phyloP scores from a whole-genome alignment of 1,284 basidiomycete species.

The Ceratobasidium theobromae region DNA sequence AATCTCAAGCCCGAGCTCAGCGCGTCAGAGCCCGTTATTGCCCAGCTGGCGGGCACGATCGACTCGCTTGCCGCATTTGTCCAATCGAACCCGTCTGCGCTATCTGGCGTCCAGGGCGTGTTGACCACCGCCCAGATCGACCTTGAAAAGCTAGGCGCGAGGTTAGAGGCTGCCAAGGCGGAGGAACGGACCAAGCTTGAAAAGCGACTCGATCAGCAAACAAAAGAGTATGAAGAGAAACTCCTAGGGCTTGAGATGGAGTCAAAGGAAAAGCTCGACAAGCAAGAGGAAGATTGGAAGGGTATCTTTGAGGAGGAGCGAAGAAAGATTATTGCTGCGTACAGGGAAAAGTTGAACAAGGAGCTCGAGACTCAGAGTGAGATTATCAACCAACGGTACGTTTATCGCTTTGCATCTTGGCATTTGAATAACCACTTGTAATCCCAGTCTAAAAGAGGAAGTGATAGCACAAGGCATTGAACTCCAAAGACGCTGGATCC shows the following conservation, averaged over 20 bases:
- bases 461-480: constrained; percentile 97
- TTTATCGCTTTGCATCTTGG: neutral
- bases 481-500: constrained; percentile 94
- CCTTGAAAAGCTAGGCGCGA: constrained; percentile 73
- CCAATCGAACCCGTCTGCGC: constrained; percentile 65
- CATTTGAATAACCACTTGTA: neutral
- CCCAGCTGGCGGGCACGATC: constrained; percentile 90
- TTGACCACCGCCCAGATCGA: constrained; percentile 80
- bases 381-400: constrained; percentile 90
- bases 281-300: constrained; percentile 85
- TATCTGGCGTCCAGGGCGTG: constrained; percentile 64
- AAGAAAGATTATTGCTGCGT: constrained; percentile 70
- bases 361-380: constrained; percentile 90
- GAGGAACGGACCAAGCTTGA: constrained; percentile 80
- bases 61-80: constrained; percentile 89
- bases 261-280: constrained; percentile 79
- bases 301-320: constrained; percentile 82
- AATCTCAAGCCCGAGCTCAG: constrained; percentile 68
- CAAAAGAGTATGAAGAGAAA: constrained; percentile 79
- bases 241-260: constrained; percentile 83
- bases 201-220: constrained; percentile 77
- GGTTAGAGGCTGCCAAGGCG: constrained; percentile 80
- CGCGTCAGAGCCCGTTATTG: constrained; percentile 81
- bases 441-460: constrained; percentile 81
- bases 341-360: constrained; percentile 81